These are phyloP conservation scores for Cylindrodendrum hubeiense DNA, from an alignment of 2,329 filamentous ascomycete genomes.

Conservation along the genomic window DNA sequence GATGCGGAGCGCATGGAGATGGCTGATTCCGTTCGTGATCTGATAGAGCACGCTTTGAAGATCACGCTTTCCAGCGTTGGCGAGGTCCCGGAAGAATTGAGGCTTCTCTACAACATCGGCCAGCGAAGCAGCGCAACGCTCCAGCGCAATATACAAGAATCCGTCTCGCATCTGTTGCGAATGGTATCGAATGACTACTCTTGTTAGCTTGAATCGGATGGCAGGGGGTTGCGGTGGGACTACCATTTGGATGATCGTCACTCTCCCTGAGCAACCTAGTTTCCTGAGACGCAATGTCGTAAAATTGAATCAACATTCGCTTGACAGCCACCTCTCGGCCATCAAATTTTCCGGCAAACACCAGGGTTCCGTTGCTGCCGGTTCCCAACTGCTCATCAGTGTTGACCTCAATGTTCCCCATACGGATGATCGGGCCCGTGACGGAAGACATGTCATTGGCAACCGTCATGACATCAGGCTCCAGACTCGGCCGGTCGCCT, in stretches of 20 bases:
- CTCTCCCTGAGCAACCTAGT: constrained; percentile 91
- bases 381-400: constrained; percentile 75
- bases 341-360: constrained; percentile 95
- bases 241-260: constrained; percentile 91
- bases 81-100: constrained; percentile 74
- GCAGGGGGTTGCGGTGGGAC: constrained; percentile 14
- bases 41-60: constrained; percentile 86
- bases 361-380: constrained; percentile 96
- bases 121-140: constrained; percentile 92
- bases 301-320: constrained; percentile 95
- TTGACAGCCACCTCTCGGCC: constrained; percentile 95
- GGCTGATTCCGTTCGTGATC: constrained; percentile 88
- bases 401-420: constrained; percentile 74
- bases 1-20: constrained; percentile 91
- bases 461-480: constrained; percentile 72
- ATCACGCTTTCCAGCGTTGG: constrained; percentile 79
- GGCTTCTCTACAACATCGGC: constrained; percentile 91
- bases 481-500: constrained; percentile 64
- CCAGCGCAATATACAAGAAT: constrained; percentile 96
- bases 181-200: constrained; percentile 89
- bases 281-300: constrained; percentile 94
- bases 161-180: constrained; percentile 89
- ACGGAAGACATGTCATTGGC: constrained; percentile 70
- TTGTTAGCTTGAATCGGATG: constrained; percentile 27
- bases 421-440: constrained; percentile 69